phyloP scores from a whole-genome alignment of 495 filamentous ascomycete genomes.

The Penicillium bialowiezense region DNA sequence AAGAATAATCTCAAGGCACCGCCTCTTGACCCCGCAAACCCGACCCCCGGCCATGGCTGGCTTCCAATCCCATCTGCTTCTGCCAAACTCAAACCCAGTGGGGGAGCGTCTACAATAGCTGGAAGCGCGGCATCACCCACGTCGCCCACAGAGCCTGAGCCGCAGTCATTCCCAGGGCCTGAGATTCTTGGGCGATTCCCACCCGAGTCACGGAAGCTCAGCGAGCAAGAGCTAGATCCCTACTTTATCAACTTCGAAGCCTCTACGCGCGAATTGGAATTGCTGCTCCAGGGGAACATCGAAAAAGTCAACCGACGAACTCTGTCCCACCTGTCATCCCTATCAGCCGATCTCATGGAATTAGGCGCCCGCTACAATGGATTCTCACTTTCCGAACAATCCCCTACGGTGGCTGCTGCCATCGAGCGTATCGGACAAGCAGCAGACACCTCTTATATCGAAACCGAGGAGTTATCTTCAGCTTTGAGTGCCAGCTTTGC shows the following conservation, averaged over 20 bases:
- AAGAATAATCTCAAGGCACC: slow-evolving; percentile 93
- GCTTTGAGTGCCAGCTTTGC: slow-evolving; percentile 86
- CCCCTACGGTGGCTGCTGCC: slow-evolving; percentile 80
- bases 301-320: slow-evolving; percentile 94
- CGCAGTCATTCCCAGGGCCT: slow-evolving; percentile 55
- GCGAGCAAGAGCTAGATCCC: slow-evolving; percentile 87
- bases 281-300: slow-evolving; percentile 82
- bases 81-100: slow-evolving; percentile 70
- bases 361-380: slow-evolving; percentile 92
- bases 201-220: slow-evolving; percentile 67
- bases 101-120: slow-evolving; percentile 23
- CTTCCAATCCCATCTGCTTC: slow-evolving; percentile 82
- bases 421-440: slow-evolving; percentile 95
- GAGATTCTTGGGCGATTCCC: slow-evolving; percentile 80
- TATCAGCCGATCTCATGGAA: slow-evolving; percentile 87
- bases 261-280: slow-evolving; percentile 82
- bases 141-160: slow-evolving; percentile 47
- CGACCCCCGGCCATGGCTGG: slow-evolving; percentile 81
- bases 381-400: slow-evolving; percentile 92
- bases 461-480: slow-evolving; percentile 84
- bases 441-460: slow-evolving; percentile 92
- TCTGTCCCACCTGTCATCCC: slow-evolving; percentile 72
- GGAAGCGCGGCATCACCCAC: slow-evolving; percentile 48
- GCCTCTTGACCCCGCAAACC: slow-evolving; percentile 87
- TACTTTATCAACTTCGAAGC: slow-evolving; percentile 92